Conservation (phyloP, 306 rosid genomes). For the Prinsepia uniflora region DNA sequence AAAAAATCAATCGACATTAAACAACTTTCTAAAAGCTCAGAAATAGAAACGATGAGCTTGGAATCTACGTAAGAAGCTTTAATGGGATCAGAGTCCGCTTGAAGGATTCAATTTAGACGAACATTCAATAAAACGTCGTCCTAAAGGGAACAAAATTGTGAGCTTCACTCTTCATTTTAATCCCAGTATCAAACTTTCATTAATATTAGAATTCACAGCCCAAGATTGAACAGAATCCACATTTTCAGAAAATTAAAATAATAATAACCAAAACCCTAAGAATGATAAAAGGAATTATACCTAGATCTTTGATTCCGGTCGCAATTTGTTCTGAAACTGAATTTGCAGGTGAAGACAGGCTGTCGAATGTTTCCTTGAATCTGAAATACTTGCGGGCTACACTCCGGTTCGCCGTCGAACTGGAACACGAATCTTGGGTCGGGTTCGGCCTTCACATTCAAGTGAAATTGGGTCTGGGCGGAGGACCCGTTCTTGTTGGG, state of each 20-base stretch:
- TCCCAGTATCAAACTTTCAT: neutral
- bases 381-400: constrained; percentile 87
- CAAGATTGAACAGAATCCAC: neutral
- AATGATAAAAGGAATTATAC: neutral
- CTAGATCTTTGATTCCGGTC: constrained; percentile 41
- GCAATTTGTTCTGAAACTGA: constrained; percentile 34
- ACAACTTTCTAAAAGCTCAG: neutral
- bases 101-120: constrained; percentile 38
- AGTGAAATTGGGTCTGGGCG: constrained; percentile 44
- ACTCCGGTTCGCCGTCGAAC: constrained; percentile 82
- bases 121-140: neutral
- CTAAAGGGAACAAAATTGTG: neutral
- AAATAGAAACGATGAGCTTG: neutral
- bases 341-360: constrained; percentile 44
- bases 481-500: constrained; percentile 17
- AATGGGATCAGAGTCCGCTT: constrained; percentile 59
- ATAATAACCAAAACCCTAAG: neutral
- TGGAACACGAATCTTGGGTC: constrained; percentile 76
- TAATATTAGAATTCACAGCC: neutral
- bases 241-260: neutral
- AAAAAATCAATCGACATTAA: neutral
- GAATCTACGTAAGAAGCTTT: neutral
- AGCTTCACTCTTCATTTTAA: constrained; percentile 1
- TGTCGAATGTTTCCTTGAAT: constrained; percentile 47
- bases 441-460: constrained; percentile 55